Conservation (phyloP, 306 rosid genomes). For the Erythrophleum fordii region DNA sequence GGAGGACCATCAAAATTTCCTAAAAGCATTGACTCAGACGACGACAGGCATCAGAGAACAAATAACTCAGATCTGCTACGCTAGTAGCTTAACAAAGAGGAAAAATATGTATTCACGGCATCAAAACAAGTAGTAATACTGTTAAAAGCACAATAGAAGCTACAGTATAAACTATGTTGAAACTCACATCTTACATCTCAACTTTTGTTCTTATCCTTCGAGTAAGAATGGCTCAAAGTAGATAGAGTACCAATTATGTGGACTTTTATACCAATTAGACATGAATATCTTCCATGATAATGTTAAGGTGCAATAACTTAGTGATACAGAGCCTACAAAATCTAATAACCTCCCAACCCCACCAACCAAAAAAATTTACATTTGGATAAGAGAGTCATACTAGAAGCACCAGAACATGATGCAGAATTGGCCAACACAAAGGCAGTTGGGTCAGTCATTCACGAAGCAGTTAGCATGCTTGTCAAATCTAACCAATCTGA, state of each 20-base stretch:
- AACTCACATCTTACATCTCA: not conserved
- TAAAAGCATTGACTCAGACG: slow-evolving; percentile 16
- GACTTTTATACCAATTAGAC: not conserved
- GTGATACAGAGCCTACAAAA: not conserved
- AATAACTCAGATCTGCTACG: not conserved
- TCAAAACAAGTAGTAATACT: not conserved
- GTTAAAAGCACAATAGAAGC: not conserved
- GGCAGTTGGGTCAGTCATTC: not conserved
- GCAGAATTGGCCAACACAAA: not conserved
- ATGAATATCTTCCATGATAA: not conserved
- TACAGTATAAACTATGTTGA: not conserved
- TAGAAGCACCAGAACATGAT: slow-evolving; percentile 5
- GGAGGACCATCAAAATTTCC: not conserved
- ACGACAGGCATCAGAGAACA: not conserved
- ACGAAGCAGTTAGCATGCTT: not conserved
- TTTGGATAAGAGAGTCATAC: slow-evolving; percentile 2
- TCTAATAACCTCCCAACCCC: not conserved
- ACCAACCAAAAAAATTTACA: not conserved
- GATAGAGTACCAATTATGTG: slow-evolving; percentile 6
- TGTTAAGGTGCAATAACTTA: not conserved
- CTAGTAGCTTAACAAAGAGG: not conserved
- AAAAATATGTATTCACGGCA: not conserved
- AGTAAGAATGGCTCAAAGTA: not conserved
- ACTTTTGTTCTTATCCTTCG: not conserved
- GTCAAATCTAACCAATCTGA: slow-evolving; percentile 7